Evolutionary conservation across 2,329 filamentous ascomycete species (phyloP), one percentile per base, ranked within the genome.

Genomic region (Botryotinia globosa): DNA sequence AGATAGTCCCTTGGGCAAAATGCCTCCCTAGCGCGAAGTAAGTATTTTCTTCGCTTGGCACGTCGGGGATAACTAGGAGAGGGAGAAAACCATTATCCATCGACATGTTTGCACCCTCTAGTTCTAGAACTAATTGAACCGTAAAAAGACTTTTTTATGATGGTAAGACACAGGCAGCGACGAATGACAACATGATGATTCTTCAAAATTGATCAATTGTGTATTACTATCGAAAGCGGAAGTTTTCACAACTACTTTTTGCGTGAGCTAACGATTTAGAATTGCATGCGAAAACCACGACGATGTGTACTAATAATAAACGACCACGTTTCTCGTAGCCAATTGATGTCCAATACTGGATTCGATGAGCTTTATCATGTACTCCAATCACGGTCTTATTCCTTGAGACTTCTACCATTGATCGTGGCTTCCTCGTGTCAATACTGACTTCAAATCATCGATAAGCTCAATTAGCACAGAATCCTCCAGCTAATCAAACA

Each of bases 251-350:
- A 22, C 25, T 39, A 12, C 34, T 42, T n/a, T 39, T 56, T 29
- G 12, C 34, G 32, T 29, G 64, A 20, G 45, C 64, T 67, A 67
- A 29, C 34, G 34, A 39, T 66, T 14, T 16, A 29, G 45, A 37
- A 34, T 8, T 54, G 34, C 64, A 67, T 67, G 64, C 64, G 64
- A 56, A 67, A 67, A 54, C 34, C 34, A 56, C 64, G 25, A 42
- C 25, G 34, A n/a, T 54, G 45, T 67, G 34, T 66, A 51, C 25
- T 20, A 16, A 29, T 10, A 16, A 51, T n/a, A 8, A 37, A 51
- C 22, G 22, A 51, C 45, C 16, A n/a, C 45, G 10, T n/a, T 48
- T 51, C 25, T 51, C n/a, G 29, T 37, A 48, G 14, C 29, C 22
- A 54, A 39, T n/a, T 18, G n/a, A 51, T 20, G 22, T 29, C 22